phyloP scores from a whole-genome alignment of 805 yeast genomes.

The Lachancea sp. region DNA sequence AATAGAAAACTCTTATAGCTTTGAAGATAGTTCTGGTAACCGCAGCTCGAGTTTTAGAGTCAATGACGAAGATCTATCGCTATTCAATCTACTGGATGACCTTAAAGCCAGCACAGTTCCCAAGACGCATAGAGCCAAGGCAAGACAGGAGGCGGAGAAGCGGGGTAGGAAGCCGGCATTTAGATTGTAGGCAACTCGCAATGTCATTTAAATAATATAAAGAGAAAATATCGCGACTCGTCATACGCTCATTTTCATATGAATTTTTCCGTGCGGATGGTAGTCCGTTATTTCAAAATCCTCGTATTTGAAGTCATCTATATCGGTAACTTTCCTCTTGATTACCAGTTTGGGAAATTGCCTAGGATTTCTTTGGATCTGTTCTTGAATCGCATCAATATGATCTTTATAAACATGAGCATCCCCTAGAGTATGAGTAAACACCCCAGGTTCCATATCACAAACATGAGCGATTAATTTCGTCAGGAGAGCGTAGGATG shows the following conservation, averaged over 20 bases:
- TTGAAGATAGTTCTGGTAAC: conserved; percentile 11
- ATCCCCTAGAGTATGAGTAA: conserved; percentile 93
- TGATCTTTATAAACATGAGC: conserved; percentile 94
- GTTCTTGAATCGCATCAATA: conserved; percentile 82
- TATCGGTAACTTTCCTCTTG: conserved; percentile 56
- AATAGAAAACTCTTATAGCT: conserved; percentile 16
- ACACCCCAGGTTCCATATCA: conserved; percentile 92
- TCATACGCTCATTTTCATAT: conserved; percentile 96
- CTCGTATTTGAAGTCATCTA: conserved; percentile 84
- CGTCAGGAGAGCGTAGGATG: conserved; percentile 88
- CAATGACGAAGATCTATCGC: conserved; percentile 33
- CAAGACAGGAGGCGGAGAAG: conserved; percentile 10
- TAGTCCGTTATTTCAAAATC: conserved; percentile 80
- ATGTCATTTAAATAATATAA: not conserved
- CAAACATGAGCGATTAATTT: conserved; percentile 95
- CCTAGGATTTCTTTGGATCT: conserved; percentile 67
- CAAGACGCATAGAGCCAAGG: conserved; percentile 23
- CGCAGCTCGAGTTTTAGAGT: conserved; percentile 19
- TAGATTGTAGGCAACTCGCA: conserved; percentile 1
- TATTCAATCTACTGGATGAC: conserved; percentile 38
- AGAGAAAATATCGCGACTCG: too few species aligned
- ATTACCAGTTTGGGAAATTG: conserved; percentile 74
- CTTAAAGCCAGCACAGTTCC: conserved; percentile 18
- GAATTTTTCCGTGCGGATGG: conserved; percentile 74
- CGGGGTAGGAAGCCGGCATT: conserved; percentile 6